Base-by-base conservation (phyloP, 495 filamentous ascomycete genomes). In the Saxispiralis lemnorum region DNA sequence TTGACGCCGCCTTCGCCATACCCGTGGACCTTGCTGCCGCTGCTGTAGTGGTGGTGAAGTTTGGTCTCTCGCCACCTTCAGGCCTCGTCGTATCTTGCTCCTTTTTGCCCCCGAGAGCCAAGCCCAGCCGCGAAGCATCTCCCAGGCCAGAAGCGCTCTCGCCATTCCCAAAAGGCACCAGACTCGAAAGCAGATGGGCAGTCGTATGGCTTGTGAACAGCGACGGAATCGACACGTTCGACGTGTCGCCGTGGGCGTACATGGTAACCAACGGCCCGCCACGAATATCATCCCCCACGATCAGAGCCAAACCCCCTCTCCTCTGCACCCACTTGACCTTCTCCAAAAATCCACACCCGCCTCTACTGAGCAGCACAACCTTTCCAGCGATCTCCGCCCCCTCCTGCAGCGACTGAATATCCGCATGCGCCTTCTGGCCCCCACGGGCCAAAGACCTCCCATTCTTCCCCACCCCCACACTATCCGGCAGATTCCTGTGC, bases 301-400 rank as follows among this genome's bases (percentile, higher is more conserved):
- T 89, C 46, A 99, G 62, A 17, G 84, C 88, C 39, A 83, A 68
- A 9, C 78, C 89, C 7, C 89, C 89, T 50, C 89, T 72, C 36
- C 86, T 70, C 59, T 99, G 89, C 4, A 79, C 81, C 89, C 89
- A 99, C 57, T 87, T 86, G 44, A 86, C 84, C 60, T 99, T 99
- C 53, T 96, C 88, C 32, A 95, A 62, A 58, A 97, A 97, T 12
- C 89, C 92, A 61, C 89, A 97, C 13, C 89, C 89, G 21, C 89
- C 89, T 31, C 89, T 75, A 52, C 82, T 88, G 39, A 97, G 66
- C 20, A 97, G 60, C 4, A 89, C 88, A 38, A 96, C 73, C 53
- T 92, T 96, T 42, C 89, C 89, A 19, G 76, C 72, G 52, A 97
- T 96, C 58, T 96, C 92, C 6, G 89, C 88, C 41, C 76, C 77